These are phyloP conservation scores for Yamadazyma sp. DNA, from an alignment of 805 yeast genomes.

Conservation along the genomic window DNA sequence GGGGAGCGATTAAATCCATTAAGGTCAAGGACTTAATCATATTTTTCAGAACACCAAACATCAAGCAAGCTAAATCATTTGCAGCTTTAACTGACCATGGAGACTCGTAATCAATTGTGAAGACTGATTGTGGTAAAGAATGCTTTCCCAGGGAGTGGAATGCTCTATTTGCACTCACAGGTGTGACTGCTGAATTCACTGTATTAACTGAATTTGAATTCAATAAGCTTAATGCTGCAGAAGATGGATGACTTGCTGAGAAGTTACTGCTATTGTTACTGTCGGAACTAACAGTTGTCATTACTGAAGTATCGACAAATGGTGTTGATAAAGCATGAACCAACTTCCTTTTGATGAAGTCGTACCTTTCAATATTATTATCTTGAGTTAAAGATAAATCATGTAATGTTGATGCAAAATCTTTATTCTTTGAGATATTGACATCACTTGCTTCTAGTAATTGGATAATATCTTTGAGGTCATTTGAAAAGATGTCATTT, in stretches of 20 bases:
- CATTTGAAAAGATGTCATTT: slow-evolving; percentile 21
- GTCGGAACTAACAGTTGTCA: slow-evolving; percentile 19
- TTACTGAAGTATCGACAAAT: slow-evolving; percentile 44
- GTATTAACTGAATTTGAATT: slow-evolving; percentile 8
- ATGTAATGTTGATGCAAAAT: slow-evolving; percentile 54
- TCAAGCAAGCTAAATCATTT: slow-evolving; percentile 83
- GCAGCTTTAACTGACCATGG: slow-evolving; percentile 86
- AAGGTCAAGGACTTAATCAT: slow-evolving; percentile 62
- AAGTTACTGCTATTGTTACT: slow-evolving; percentile 19
- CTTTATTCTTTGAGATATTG: slow-evolving; percentile 25
- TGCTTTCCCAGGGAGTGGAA: slow-evolving; percentile 73
- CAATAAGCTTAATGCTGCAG: slow-evolving; percentile 29
- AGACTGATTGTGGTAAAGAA: slow-evolving; percentile 75
- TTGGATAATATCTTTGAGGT: slow-evolving; percentile 47
- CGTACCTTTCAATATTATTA: slow-evolving; percentile 24
- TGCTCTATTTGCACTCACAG: slow-evolving; percentile 31
- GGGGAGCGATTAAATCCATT: slow-evolving; percentile 74
- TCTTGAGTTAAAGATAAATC: slow-evolving; percentile 49
- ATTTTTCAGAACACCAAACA: slow-evolving; percentile 74
- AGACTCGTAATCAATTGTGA: slow-evolving; percentile 67
- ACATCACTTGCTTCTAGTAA: slow-evolving; percentile 41
- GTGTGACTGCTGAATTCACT: slow-evolving; percentile 2
- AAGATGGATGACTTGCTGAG: slow-evolving; percentile 23
- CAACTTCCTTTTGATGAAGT: slow-evolving; percentile 43
- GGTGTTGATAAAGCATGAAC: slow-evolving; percentile 68